Evolutionary conservation across 306 rosid species (phyloP).

Genomic region (Fragaria iinumae): DNA sequence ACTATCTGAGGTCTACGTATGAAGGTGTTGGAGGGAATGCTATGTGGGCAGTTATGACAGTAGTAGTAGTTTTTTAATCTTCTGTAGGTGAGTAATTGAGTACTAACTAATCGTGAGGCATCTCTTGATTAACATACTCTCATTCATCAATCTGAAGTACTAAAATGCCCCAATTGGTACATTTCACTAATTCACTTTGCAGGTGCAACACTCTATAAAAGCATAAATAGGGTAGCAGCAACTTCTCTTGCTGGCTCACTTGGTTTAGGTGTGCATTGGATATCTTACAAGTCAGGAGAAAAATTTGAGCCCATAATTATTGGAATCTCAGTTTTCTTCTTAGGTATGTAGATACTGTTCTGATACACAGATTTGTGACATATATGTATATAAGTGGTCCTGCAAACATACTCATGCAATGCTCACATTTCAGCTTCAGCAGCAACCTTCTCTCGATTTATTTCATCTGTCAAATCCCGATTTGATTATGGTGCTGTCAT

Average conservation of each 20-base stretch:
- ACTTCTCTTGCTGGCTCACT: slow-evolving; percentile 65
- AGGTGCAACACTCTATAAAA: slow-evolving; percentile 64
- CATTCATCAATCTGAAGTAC: not conserved
- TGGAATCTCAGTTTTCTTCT: slow-evolving; percentile 56
- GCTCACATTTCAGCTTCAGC: slow-evolving; percentile 55
- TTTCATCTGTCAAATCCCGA: slow-evolving; percentile 62
- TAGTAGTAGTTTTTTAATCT: slow-evolving; percentile 60
- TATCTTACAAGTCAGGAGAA: slow-evolving; percentile 58
- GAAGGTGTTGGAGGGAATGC: slow-evolving; percentile 69
- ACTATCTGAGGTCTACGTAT: slow-evolving; percentile 68
- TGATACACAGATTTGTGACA: not conserved
- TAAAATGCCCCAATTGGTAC: not conserved
- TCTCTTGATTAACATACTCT: not conserved
- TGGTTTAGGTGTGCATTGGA: slow-evolving; percentile 67
- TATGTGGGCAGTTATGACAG: slow-evolving; percentile 81
- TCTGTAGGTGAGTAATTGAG: slow-evolving; percentile 45
- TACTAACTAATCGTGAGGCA: not conserved
- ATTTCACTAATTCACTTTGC: slow-evolving; percentile 11
- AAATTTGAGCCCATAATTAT: slow-evolving; percentile 51
- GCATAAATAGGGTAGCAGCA: slow-evolving; percentile 58
- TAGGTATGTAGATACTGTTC: slow-evolving; percentile 38
- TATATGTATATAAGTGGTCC: not conserved
- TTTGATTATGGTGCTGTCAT: slow-evolving; percentile 73
- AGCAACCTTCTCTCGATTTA: slow-evolving; percentile 74
- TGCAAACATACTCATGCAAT: not conserved